phyloP scores from a whole-genome alignment of 164 flowering plant genomes.

The Cinnamomum micranthum region DNA sequence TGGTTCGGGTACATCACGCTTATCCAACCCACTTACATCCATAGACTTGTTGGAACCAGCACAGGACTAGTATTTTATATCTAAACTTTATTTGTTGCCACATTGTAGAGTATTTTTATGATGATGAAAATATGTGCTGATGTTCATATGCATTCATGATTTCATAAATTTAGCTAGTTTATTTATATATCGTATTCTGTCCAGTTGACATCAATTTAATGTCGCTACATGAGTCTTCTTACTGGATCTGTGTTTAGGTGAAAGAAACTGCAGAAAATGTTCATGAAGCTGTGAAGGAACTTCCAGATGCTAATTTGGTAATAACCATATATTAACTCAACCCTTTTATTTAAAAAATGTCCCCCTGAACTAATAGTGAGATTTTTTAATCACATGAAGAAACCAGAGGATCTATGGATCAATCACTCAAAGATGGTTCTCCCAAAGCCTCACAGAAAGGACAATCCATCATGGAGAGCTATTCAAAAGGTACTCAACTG shows the following conservation, averaged over 20 bases:
- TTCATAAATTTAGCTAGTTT: background rate
- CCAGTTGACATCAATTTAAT: background rate
- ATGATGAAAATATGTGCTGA: background rate
- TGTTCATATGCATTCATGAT: background rate
- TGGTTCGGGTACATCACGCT: no score
- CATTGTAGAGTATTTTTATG: background rate
- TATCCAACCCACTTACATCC: no score
- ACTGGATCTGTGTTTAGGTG: conserved; percentile 41
- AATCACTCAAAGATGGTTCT: conserved; percentile 78
- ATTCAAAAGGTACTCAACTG: conserved; percentile 63
- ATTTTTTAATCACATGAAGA: conserved; percentile 34
- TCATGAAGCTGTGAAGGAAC: conserved; percentile 88
- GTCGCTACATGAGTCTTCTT: background rate
- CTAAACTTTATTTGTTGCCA: background rate
- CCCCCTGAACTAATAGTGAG: background rate
- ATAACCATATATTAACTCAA: conserved; percentile 5
- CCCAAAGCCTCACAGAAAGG: conserved; percentile 91
- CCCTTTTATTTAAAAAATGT: background rate
- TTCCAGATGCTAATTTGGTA: conserved; percentile 98
- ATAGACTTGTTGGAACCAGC: no score
- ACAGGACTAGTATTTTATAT: no score
- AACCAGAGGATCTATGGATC: conserved; percentile 94
- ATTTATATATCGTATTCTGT: background rate
- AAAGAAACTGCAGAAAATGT: conserved; percentile 90
- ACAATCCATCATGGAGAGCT: conserved; percentile 74